Conservation (phyloP, 208 protist genomes). For the Leishmania aethiopica region DNA sequence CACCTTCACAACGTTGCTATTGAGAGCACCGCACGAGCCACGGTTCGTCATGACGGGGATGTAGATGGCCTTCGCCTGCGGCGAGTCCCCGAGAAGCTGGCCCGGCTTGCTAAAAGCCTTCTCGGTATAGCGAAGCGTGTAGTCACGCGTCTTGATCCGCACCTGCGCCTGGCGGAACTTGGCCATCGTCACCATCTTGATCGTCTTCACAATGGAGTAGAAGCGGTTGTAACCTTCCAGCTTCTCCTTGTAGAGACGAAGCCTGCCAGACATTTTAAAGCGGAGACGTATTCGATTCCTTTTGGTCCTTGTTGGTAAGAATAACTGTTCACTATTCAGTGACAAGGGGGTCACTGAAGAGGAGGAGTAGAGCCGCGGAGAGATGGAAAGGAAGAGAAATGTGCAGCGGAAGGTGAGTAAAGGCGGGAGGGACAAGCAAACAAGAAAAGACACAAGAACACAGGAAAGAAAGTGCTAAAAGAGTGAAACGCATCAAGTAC, state of each 20-base stretch:
- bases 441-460: neutral
- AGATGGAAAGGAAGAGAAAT: neutral
- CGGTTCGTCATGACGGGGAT: constrained; percentile 91
- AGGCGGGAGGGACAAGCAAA: neutral
- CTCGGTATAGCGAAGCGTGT: constrained; percentile 89
- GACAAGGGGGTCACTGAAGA: neutral
- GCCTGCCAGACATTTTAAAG: constrained; percentile 84
- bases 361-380: neutral
- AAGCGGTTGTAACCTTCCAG: constrained; percentile 92
- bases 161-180: constrained; percentile 82
- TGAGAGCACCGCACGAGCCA: constrained; percentile 88
- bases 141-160: constrained; percentile 86
- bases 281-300: constrained; percentile 17
- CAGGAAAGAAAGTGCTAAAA: neutral
- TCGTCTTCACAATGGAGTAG: constrained; percentile 93
- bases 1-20: constrained; percentile 78
- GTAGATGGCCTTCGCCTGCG: constrained; percentile 60
- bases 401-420: neutral
- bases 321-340: constrained; percentile 1
- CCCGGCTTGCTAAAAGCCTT: constrained; percentile 84
- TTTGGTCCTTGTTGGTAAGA: constrained; percentile 6
- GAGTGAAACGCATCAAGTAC: neutral
- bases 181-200: constrained; percentile 93
- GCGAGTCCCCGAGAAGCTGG: constrained; percentile 22
- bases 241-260: constrained; percentile 93